Conservation (phyloP, 306 rosid genomes). For the Prunus campanulata region DNA sequence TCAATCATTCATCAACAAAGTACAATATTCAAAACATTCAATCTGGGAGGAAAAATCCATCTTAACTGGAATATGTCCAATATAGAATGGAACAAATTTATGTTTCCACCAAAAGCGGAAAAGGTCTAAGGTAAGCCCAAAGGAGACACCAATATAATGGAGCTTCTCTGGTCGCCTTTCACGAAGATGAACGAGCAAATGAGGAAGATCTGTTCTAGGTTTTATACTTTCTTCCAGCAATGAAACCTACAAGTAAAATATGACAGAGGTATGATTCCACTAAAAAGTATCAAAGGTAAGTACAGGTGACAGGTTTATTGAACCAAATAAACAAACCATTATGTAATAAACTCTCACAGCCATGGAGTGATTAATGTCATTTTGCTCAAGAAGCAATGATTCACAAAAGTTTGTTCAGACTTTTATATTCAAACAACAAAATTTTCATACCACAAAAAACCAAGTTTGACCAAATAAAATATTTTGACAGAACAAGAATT, state of each 20-base stretch:
- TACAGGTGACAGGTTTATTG: not conserved
- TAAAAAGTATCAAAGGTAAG: not conserved
- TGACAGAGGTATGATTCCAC: not conserved
- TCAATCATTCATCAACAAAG: not conserved
- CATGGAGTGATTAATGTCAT: not conserved
- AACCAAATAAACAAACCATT: not conserved
- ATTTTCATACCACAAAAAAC: not conserved
- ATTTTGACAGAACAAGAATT: not conserved
- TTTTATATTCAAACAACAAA: not conserved
- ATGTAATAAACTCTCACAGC: not conserved
- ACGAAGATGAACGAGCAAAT: conserved; percentile 78
- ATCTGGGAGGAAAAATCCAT: conserved; percentile 14
- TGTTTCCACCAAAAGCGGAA: conserved; percentile 93
- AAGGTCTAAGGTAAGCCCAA: conserved; percentile 89
- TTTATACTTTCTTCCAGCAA: conserved; percentile 76
- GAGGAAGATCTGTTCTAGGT: conserved; percentile 89
- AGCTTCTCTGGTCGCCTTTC: conserved; percentile 92
- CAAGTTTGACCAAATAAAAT: not conserved
- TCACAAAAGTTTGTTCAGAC: not conserved
- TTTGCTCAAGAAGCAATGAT: not conserved
- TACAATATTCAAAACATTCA: conserved; percentile 4
- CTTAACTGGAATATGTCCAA: conserved; percentile 97
- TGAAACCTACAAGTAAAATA: conserved; percentile 62
- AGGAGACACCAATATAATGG: conserved; percentile 92
- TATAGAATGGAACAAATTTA: conserved; percentile 86